These are phyloP conservation scores for carrot (Daucus carota) DNA, from an alignment of 129 eudicot species.

Conservation along the genomic window DH1_v3.0 NC_030383.2:1272001-1272500, in stretches of 20 bases:
- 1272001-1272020: background rate
- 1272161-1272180: background rate
- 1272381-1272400: background rate
- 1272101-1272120: background rate
- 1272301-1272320: background rate
- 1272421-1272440: background rate
- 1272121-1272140: background rate
- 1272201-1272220: background rate
- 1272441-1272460: background rate
- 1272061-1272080: background rate
- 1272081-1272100: background rate
- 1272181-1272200: background rate
- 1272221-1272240: background rate
- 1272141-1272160: background rate
- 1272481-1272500: background rate
- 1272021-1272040: background rate
- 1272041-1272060: background rate
- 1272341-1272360: background rate
- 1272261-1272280: background rate
- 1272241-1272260: background rate
- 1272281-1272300: background rate
- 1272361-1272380: background rate
- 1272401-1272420: background rate
- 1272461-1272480: background rate
- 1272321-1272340: background rate